A percentile compares a stretch with the other conserved stretches of the same genome.
phyloP scores from a whole-genome alignment of 1,284 basidiomycete genomes.

The Athelia sp. region DNA sequence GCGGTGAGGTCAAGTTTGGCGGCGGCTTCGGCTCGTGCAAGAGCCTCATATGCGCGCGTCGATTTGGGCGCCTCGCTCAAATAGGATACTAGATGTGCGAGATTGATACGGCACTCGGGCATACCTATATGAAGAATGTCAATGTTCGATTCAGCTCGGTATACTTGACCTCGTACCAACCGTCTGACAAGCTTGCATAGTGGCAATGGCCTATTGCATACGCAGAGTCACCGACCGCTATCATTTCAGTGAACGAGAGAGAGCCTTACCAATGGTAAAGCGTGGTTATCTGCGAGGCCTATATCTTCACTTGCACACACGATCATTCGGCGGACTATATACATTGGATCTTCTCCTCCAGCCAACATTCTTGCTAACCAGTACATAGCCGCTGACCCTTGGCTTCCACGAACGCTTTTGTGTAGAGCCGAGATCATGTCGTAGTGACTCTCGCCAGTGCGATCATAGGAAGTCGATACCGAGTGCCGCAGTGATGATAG shows the following conservation, averaged over 20 bases:
- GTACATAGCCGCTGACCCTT: constrained; percentile 81
- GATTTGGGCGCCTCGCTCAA: constrained; percentile 83
- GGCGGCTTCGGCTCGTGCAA: constrained; percentile 64
- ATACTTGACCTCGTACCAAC: constrained; percentile 28
- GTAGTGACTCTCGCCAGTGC: constrained; percentile 74
- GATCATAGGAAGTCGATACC: constrained; percentile 64
- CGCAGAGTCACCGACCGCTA: not conserved
- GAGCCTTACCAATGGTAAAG: constrained; percentile 58
- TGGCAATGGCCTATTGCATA: constrained; percentile 61
- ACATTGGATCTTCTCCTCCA: constrained; percentile 87
- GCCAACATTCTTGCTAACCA: constrained; percentile 84
- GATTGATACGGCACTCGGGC: constrained; percentile 76
- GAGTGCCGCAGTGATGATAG: constrained; percentile 47
- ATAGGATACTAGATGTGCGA: constrained; percentile 80
- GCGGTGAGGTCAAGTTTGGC: constrained; percentile 48
- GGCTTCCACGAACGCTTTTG: constrained; percentile 79
- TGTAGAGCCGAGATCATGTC: constrained; percentile 89
- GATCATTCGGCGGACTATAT: constrained; percentile 76
- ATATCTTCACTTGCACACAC: constrained; percentile 87
- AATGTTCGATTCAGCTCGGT: too few species aligned
- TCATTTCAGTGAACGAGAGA: constrained; percentile 3
- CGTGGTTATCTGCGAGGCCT: constrained; percentile 72
- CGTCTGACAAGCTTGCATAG: constrained; percentile 73
- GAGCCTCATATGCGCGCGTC: constrained; percentile 75
- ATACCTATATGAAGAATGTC: constrained; percentile 42